Percentiles rank a stretch among this genome's conserved stretches.
Conservation (phyloP, 2,329 filamentous ascomycete genomes). For the Fusarium caatingaense region DNA sequence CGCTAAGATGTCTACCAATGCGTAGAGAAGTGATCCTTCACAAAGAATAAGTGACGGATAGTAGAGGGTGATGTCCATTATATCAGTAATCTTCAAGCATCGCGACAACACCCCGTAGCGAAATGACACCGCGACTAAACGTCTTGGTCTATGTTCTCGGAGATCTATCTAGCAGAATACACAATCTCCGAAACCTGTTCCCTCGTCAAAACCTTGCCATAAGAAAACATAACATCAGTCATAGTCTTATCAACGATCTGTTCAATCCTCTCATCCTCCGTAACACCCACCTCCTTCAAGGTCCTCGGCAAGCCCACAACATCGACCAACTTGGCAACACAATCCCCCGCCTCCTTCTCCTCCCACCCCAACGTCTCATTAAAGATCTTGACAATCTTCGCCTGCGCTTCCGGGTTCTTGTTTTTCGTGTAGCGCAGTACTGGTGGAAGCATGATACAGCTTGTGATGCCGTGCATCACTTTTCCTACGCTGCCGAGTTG, state of each 20-base stretch:
- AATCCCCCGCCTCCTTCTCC: constrained; percentile 5
- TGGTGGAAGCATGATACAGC: constrained; percentile 18
- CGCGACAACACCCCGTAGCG: no score
- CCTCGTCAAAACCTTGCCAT: not conserved
- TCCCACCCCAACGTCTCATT: constrained; percentile 18
- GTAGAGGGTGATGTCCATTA: not conserved
- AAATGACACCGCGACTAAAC: no score
- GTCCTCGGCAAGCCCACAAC: constrained; percentile 4
- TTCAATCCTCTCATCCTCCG: constrained; percentile 10
- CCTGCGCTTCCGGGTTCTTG: not conserved
- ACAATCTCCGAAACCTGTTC: constrained; percentile 17
- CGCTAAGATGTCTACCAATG: not conserved
- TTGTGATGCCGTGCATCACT: constrained; percentile 23
- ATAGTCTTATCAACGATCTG: constrained; percentile 24
- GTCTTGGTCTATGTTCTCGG: not conserved
- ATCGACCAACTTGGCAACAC: not conserved
- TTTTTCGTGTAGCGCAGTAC: constrained; percentile 16
- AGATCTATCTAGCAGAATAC: constrained; percentile 5
- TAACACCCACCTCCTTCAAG: not conserved
- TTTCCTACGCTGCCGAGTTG: constrained; percentile 22
- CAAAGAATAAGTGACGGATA: not conserved
- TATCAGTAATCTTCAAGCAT: no score
- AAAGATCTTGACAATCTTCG: not conserved
- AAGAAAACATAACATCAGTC: constrained; percentile 28
- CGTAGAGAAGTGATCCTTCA: not conserved